Percentiles rank a stretch among this genome's conserved stretches.
phyloP scores from a whole-genome alignment of 139 green algal species.

The Eudorina sp. region DNA sequence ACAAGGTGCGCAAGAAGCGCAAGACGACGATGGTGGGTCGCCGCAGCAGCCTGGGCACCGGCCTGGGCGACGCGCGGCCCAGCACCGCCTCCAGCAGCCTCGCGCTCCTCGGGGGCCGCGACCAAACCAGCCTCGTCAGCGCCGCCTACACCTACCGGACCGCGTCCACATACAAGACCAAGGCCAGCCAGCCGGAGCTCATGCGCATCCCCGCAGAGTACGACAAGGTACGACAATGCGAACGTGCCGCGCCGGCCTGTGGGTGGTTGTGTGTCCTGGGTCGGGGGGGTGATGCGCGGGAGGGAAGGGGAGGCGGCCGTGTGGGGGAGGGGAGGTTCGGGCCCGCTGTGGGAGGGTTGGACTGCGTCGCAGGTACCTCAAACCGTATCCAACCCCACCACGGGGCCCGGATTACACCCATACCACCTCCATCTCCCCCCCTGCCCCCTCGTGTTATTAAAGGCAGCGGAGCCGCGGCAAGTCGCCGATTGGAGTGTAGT shows the following conservation, averaged over 20 bases:
- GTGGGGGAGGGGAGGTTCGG: background rate
- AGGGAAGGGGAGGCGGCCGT: background rate
- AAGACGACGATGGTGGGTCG: background rate
- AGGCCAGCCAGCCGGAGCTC: conserved; percentile 58
- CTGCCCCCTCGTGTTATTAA: too few species aligned
- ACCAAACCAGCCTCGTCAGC: conserved; percentile 22
- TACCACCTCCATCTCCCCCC: too few species aligned
- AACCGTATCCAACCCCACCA: too few species aligned
- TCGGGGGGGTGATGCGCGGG: background rate
- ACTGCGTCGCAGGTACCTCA: too few species aligned
- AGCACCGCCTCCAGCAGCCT: background rate
- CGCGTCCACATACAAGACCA: conserved; percentile 33
- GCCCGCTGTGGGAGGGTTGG: too few species aligned
- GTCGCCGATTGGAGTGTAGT: too few species aligned
- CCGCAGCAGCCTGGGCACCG: too few species aligned
- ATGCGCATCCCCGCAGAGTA: conserved; percentile 67
- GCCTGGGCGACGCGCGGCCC: background rate
- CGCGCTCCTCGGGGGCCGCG: too few species aligned
- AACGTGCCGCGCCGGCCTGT: too few species aligned
- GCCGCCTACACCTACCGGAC: conserved; percentile 57
- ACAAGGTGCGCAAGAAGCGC: conserved; percentile 57
- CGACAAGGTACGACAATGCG: conserved; percentile 61
- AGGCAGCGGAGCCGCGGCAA: too few species aligned
- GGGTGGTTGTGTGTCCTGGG: too few species aligned
- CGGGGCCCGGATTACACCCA: too few species aligned